phyloP scores from a whole-genome alignment of 75 land plant genomes.

The Sequoia sempervirens region DNA sequence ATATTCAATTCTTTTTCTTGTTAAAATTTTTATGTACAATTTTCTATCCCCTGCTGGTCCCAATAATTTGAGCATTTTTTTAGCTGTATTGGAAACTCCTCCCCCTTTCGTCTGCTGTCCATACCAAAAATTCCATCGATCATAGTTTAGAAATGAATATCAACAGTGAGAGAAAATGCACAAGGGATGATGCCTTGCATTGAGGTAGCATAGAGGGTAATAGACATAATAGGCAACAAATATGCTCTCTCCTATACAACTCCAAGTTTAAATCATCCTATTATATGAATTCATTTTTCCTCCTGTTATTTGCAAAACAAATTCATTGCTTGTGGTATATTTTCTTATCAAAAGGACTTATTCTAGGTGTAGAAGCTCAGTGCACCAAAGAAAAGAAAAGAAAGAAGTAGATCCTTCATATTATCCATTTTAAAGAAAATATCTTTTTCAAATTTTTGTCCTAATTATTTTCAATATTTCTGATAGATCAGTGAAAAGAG shows the following conservation, averaged over 20 bases:
- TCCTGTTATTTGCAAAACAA: background rate
- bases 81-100: background rate
- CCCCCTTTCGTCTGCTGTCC: background rate
- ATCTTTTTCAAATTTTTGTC: background rate
- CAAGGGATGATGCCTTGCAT: background rate
- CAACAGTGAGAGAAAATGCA: background rate
- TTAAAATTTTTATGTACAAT: background rate
- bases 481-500: too few species aligned
- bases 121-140: background rate
- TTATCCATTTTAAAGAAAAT: too few species aligned
- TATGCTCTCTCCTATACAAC: background rate
- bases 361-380: background rate
- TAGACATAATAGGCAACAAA: background rate
- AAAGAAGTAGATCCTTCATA: too few species aligned
- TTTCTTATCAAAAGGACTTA: background rate
- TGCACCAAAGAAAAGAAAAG: background rate
- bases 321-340: background rate
- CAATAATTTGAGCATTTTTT: background rate
- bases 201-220: background rate
- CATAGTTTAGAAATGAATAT: background rate
- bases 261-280: background rate
- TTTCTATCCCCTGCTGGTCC: background rate
- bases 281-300: background rate
- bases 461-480: background rate
- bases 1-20: background rate